Conservation (phyloP, 441 rosid genomes). For the Euphorbia schlechtendalii region DNA sequence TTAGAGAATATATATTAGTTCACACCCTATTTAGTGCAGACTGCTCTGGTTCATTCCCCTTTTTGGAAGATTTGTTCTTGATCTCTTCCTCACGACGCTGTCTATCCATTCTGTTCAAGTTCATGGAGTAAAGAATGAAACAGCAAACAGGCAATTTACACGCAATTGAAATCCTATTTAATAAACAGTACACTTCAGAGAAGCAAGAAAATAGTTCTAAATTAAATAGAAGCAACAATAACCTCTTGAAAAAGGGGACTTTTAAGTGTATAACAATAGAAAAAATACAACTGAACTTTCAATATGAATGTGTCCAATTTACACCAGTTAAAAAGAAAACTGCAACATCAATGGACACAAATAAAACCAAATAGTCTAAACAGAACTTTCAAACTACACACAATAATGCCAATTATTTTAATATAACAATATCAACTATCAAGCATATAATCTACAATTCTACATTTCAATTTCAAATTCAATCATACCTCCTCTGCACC, state of each 20-base stretch:
- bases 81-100: conserved; percentile 97
- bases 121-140: conserved; percentile 16
- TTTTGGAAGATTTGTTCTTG: conserved; percentile 81
- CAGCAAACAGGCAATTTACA: conserved; percentile 14
- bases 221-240: not conserved
- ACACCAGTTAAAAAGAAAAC: not conserved
- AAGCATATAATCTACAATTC: not conserved
- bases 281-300: conserved; percentile 1
- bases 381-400: not conserved
- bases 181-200: not conserved
- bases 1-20: conserved; percentile 19
- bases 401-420: conserved; percentile 2
- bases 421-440: not conserved
- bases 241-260: conserved; percentile 3
- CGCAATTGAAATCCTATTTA: not conserved
- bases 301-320: not conserved
- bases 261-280: not conserved
- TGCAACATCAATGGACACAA: not conserved
- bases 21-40: conserved; percentile 71
- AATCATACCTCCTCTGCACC: conserved; percentile 78
- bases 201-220: not conserved
- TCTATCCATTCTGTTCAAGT: conserved; percentile 76
- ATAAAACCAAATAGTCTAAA: not conserved
- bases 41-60: conserved; percentile 83
- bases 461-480: not conserved